phyloP scores from a whole-genome alignment of 1,284 basidiomycete species.

The Polyporus tsugae region DNA sequence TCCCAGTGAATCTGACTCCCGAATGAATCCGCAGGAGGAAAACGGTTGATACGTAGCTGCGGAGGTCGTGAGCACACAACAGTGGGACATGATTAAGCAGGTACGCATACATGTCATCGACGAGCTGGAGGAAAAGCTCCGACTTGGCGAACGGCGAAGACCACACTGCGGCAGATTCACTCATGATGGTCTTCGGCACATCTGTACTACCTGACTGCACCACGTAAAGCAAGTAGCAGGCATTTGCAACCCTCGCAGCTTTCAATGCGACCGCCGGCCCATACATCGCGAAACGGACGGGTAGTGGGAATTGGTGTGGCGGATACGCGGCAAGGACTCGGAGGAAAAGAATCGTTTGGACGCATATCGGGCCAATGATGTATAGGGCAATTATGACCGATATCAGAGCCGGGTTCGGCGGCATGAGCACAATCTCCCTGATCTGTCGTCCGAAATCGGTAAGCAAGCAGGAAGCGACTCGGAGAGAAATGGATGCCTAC shows the following conservation, averaged over 20 bases:
- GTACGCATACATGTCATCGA: neutral
- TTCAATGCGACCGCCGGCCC: neutral
- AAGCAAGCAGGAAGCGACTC: neutral
- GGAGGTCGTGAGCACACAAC: neutral
- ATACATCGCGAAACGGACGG: constrained; percentile 12
- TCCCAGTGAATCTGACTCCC: neutral
- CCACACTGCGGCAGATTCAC: neutral
- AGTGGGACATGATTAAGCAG: no score
- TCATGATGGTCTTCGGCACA: neutral
- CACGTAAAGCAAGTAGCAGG: neutral
- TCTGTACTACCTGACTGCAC: neutral
- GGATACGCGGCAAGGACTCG: constrained; percentile 37
- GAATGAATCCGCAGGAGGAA: neutral
- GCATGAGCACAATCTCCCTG: neutral
- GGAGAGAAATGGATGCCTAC: neutral
- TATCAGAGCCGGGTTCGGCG: neutral
- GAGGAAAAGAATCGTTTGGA: constrained; percentile 37
- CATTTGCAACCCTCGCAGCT: constrained; percentile 1
- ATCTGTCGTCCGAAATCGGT: neutral
- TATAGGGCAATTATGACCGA: neutral
- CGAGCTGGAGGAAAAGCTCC: neutral
- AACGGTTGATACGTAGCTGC: neutral
- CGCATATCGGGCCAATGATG: constrained; percentile 29
- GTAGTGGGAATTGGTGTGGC: constrained; percentile 8
- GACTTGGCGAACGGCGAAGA: neutral